These are phyloP conservation scores for Clarireedia sp. DNA, from an alignment of 2,329 filamentous ascomycete genomes.

Conservation along the genomic window DNA sequence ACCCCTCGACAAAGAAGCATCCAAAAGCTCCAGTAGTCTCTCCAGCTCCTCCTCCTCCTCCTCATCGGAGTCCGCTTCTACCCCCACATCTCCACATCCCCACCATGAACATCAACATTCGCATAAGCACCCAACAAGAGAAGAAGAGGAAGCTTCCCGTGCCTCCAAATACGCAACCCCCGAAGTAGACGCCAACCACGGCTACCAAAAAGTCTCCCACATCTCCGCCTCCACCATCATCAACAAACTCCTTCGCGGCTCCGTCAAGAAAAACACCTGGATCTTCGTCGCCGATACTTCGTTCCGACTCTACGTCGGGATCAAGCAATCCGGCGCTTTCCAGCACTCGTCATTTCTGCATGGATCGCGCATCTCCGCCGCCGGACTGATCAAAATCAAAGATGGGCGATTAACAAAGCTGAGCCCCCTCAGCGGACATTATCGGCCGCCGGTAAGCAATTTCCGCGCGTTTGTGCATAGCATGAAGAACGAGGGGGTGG, in stretches of 20 bases:
- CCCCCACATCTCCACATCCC: constrained; percentile 2
- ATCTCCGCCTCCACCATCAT: constrained; percentile 65
- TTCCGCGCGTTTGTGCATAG: constrained; percentile 74
- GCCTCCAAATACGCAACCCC: constrained; percentile 59
- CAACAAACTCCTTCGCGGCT: constrained; percentile 70
- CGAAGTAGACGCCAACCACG: constrained; percentile 52
- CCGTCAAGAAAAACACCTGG: constrained; percentile 83
- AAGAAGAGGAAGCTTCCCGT: constrained; percentile 47
- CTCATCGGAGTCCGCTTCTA: background rate
- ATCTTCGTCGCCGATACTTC: constrained; percentile 86
- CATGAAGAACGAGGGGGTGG: constrained; percentile 64
- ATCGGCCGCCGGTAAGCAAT: constrained; percentile 69
- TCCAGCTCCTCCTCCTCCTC: background rate
- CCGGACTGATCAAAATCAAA: constrained; percentile 79
- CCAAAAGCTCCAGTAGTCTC: background rate
- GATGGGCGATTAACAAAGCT: constrained; percentile 68
- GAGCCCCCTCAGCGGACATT: constrained; percentile 70
- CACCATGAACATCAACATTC: constrained; percentile 14
- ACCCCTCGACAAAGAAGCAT: constrained; percentile 20
- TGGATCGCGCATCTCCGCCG: constrained; percentile 71
- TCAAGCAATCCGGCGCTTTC: constrained; percentile 82
- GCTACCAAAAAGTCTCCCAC: constrained; percentile 54
- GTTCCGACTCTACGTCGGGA: constrained; percentile 79
- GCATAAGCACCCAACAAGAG: constrained; percentile 26
- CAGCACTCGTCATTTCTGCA: constrained; percentile 88